Conservation (phyloP, 306 rosid genomes). For the Dalbergia cochinchinensis region DNA sequence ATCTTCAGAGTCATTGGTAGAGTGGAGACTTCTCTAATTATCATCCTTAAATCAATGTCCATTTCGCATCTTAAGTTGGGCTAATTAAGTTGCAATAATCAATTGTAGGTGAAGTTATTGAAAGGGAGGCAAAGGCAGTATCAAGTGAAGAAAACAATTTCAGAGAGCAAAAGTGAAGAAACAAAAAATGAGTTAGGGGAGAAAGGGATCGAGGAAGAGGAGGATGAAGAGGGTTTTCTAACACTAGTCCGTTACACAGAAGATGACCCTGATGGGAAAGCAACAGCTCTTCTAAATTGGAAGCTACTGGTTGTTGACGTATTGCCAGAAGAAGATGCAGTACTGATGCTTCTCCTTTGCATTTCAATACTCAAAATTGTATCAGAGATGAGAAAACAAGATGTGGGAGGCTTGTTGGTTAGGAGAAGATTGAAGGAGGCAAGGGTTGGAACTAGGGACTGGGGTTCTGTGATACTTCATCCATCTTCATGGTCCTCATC, state of each 20-base stretch:
- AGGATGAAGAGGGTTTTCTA: conserved; percentile 71
- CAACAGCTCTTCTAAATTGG: conserved; percentile 91
- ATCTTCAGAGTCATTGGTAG: conserved; percentile 71
- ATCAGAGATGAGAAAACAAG: conserved; percentile 79
- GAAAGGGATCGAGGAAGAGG: conserved; percentile 46
- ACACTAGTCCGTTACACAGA: conserved; percentile 78
- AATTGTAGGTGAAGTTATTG: conserved; percentile 75
- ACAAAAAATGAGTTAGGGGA: conserved; percentile 34
- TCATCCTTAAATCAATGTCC: conserved; percentile 12
- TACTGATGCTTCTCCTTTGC: conserved; percentile 75
- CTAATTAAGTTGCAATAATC: not conserved
- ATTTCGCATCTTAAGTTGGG: conserved; percentile 31
- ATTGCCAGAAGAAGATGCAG: conserved; percentile 86
- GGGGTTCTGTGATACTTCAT: conserved; percentile 85
- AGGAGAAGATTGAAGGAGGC: conserved; percentile 84
- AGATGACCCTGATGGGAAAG: conserved; percentile 76
- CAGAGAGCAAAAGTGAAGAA: conserved; percentile 45
- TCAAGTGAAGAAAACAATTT: conserved; percentile 49
- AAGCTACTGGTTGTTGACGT: conserved; percentile 76
- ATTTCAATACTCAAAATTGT: conserved; percentile 76
- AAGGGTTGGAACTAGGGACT: conserved; percentile 69
- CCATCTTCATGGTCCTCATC: conserved; percentile 61
- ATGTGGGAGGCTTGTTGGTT: conserved; percentile 71
- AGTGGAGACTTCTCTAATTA: conserved; percentile 26
- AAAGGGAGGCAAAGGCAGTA: conserved; percentile 84